Percentiles rank a stretch among this genome's conserved stretches.
Conservation (phyloP, 495 filamentous ascomycete genomes). For the Parathielavia hyrcaniae region DNA sequence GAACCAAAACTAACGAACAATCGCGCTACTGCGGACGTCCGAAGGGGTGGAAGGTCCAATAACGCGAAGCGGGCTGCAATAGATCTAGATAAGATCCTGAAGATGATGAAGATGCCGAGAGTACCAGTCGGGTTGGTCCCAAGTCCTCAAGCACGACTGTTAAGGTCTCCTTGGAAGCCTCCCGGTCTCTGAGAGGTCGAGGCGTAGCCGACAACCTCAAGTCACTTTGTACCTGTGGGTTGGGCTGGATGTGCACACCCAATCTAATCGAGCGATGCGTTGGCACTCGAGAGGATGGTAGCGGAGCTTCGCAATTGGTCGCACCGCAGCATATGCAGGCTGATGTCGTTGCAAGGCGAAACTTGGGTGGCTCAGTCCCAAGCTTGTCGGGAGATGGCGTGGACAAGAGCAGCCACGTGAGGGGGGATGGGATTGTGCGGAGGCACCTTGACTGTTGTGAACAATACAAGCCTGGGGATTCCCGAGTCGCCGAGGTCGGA, state of each 20-base stretch:
- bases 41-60: conserved; percentile 1
- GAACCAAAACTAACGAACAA: conserved; percentile 19
- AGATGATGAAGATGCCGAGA: conserved; percentile 11
- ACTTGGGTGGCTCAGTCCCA: conserved; percentile 41
- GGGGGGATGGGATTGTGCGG: conserved; percentile 12
- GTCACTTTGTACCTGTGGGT: conserved; percentile 46
- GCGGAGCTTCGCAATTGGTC: conserved; percentile 47
- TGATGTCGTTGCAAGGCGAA: conserved; percentile 50
- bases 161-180: conserved; percentile 25
- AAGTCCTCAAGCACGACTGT: conserved; percentile 21
- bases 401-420: conserved; percentile 42
- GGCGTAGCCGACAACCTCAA: conserved; percentile 37
- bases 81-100: conserved; percentile 18
- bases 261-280: conserved; percentile 56
- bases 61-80: conserved; percentile 15
- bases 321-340: conserved; percentile 54
- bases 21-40: conserved; percentile 13
- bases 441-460: conserved; percentile 17
- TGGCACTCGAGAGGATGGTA: conserved; percentile 48
- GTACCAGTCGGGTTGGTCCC: conserved; percentile 21
- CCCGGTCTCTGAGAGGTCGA: conserved; percentile 34
- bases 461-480: conserved; percentile 10
- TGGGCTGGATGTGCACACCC: conserved; percentile 48
- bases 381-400: conserved; percentile 30
- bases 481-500: conserved; percentile 22